A percentile compares a stretch with the other conserved stretches of the same genome.
phyloP scores from a whole-genome alignment of 495 filamentous ascomycete species.

The Penicillium simplicissimum region DNA sequence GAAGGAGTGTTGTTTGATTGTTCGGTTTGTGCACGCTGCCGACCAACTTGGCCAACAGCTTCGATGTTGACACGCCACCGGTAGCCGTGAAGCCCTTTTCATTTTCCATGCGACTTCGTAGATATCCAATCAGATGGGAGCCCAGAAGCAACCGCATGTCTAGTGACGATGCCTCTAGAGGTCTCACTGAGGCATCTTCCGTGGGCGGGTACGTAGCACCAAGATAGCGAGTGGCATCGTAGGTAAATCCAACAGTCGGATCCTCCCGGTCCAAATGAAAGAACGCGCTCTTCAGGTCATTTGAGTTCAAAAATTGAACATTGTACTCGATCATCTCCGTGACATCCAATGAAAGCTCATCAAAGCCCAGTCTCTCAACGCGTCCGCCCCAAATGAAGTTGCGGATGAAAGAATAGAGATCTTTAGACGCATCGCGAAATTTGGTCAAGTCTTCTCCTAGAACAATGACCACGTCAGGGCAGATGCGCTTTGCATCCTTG shows the following conservation, averaged over 20 bases:
- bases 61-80: conserved; percentile 85
- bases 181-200: neutral
- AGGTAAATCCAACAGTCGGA: conserved; percentile 76
- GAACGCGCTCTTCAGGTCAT: conserved; percentile 67
- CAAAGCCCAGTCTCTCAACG: conserved; percentile 80
- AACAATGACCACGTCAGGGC: conserved; percentile 81
- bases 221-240: conserved; percentile 63
- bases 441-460: conserved; percentile 84
- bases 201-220: conserved; percentile 57
- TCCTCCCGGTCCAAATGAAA: conserved; percentile 76
- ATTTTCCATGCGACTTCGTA: conserved; percentile 70
- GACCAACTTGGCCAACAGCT: conserved; percentile 79
- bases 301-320: conserved; percentile 62
- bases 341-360: conserved; percentile 81
- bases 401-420: conserved; percentile 68
- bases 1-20: conserved; percentile 78
- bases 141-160: conserved; percentile 61
- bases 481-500: conserved; percentile 73
- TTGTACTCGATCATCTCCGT: conserved; percentile 87
- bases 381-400: conserved; percentile 70
- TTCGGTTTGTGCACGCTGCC: conserved; percentile 85
- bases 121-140: conserved; percentile 71
- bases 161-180: conserved; percentile 27
- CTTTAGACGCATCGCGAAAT: conserved; percentile 84
- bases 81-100: conserved; percentile 83